Conservation (phyloP, 2,329 filamentous ascomycete genomes). For the Ascochyta koolunga region DNA sequence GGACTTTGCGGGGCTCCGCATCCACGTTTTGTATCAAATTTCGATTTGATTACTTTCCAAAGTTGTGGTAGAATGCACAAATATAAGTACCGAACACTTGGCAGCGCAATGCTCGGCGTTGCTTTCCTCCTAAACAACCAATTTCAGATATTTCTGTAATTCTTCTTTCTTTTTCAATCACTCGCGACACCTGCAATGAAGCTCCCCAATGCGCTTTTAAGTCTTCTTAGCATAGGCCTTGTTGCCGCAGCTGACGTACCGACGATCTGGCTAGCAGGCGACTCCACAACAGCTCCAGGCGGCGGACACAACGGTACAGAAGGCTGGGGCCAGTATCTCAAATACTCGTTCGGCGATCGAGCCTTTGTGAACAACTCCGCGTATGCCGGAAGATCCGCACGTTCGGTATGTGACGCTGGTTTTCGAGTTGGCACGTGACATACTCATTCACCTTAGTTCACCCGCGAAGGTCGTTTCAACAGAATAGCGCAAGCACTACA, state of each 20-base stretch:
- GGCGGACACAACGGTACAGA: conserved; percentile 47
- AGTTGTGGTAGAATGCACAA: background rate
- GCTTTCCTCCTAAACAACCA: background rate
- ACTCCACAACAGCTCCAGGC: conserved; percentile 63
- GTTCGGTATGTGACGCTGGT: conserved; percentile 50
- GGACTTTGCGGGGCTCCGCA: conserved; percentile 19
- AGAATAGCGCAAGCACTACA: conserved; percentile 59
- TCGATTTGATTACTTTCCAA: background rate
- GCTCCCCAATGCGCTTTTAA: conserved; percentile 1
- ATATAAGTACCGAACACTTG: conserved; percentile 10
- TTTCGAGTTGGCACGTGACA: too few relatives aligned
- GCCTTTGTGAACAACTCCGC: conserved; percentile 64
- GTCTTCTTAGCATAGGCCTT: background rate
- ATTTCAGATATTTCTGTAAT: too few relatives aligned
- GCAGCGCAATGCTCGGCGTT: background rate
- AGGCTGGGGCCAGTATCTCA: conserved; percentile 66
- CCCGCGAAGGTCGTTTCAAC: conserved; percentile 67
- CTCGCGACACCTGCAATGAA: background rate
- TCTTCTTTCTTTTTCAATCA: too few relatives aligned
- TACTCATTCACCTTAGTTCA: conserved; percentile 49
- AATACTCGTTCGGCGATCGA: conserved; percentile 55
- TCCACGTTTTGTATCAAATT: background rate
- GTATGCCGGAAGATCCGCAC: conserved; percentile 67
- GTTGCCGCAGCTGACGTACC: conserved; percentile 1
- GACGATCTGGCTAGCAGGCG: conserved; percentile 56